Base-by-base conservation (phyloP, 306 rosid genomes). In the Delonix regia region DNA sequence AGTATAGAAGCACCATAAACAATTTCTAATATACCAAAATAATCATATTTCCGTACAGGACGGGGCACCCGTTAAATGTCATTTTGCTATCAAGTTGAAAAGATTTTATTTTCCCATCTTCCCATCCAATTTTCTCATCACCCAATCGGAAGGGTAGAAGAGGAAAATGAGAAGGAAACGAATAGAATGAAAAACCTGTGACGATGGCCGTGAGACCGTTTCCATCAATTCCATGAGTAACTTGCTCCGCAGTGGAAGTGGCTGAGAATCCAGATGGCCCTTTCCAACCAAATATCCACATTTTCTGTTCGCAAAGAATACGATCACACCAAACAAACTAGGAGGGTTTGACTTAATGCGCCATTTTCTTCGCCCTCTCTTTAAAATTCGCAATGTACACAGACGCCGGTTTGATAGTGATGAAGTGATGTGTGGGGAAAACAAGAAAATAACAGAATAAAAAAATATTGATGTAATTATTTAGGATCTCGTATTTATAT, bases 191-290 rank as follows among this genome's bases (percentile, higher is more conserved):
- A 13, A 48, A 36, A 90, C 95, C 97, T 69, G 95, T 88, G 72
- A 92, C 83, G 85, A 92, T 81, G 82, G 93, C 97, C 24, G 92
- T 90, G 89, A 92, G 90, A 65, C 71, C 80, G 14, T 76, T 70
- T 69, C 84, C 93, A 83, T 87, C 81, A 15, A 88, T 85, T 52
- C 92, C 93, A 47, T 81, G 67, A 69, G 95, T 92, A 55, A 88
- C 92, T 77, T 88, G 78, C 53, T 92, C 93, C 22, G 97, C 97
- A 0, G 97, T 90, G 73, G 93, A 88, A 38, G 93, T 77, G 18
- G 90, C 84, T n/a, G 97, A 88, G 82, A 92, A 92, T 18, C 93
- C 93, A 0, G 97, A 92, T 49, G 81, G 24, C 24, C 92, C 95
- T 33, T 76, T 88, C 84, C 87, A 79, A 33, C 88, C 57, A 21